Evolutionary conservation across 2,329 filamentous ascomycete species (phyloP).

Genomic region (Xylaria digitata): DNA sequence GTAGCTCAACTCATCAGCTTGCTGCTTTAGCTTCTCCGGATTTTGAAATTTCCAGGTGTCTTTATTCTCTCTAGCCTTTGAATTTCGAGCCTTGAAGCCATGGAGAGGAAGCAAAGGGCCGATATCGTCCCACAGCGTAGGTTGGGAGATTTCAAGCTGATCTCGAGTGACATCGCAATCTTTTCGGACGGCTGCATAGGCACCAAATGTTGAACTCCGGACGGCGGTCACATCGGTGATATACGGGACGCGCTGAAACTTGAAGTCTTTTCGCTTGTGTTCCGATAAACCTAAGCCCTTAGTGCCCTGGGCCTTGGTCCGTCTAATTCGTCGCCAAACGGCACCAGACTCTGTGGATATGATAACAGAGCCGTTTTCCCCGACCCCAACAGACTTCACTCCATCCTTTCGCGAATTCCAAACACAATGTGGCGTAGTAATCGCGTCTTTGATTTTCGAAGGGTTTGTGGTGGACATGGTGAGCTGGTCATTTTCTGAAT

Average conservation of each 20-base stretch:
- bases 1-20: slow-evolving; percentile 62
- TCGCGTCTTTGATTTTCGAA: slow-evolving; percentile 84
- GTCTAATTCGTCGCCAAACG: slow-evolving; percentile 89
- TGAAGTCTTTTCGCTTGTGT: slow-evolving; percentile 85
- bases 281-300: slow-evolving; percentile 55
- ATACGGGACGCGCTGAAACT: slow-evolving; percentile 90
- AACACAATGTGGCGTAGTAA: slow-evolving; percentile 81
- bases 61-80: slow-evolving; percentile 51
- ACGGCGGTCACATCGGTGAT: slow-evolving; percentile 87
- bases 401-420: slow-evolving; percentile 92
- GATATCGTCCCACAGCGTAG: slow-evolving; percentile 79
- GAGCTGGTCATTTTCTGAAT: slow-evolving; percentile 68
- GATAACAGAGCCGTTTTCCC: slow-evolving; percentile 94
- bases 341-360: slow-evolving; percentile 92
- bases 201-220: slow-evolving; percentile 87
- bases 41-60: slow-evolving; percentile 58
- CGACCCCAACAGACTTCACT: slow-evolving; percentile 85
- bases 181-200: slow-evolving; percentile 86
- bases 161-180: slow-evolving; percentile 85
- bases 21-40: slow-evolving; percentile 60
- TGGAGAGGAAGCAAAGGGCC: slow-evolving; percentile 75
- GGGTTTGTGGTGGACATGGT: slow-evolving; percentile 89
- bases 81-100: slow-evolving; percentile 64
- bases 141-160: slow-evolving; percentile 73
- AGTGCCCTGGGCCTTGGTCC: slow-evolving; percentile 81